Evolutionary conservation across 768 basidiomycete genomes (phyloP).

Genomic region (Kwoniella heveanensis): DNA sequence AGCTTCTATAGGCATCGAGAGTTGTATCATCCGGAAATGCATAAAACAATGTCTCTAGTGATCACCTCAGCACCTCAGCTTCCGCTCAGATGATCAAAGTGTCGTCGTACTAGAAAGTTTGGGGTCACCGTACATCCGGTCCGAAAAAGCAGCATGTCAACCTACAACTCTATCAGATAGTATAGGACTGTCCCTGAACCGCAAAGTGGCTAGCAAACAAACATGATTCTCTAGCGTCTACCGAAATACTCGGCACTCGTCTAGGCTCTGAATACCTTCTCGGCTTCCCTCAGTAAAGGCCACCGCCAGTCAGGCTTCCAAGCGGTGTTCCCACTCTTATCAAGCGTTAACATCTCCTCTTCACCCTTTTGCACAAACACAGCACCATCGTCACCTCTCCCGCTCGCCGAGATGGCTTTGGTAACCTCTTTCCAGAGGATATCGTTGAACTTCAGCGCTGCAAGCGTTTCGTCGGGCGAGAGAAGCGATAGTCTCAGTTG

Average conservation of each 20-base stretch:
- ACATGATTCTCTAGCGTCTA: no score
- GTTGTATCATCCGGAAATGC: not conserved
- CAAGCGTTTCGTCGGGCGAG: conserved; percentile 58
- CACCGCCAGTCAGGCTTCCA: conserved; percentile 66
- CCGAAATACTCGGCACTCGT: not conserved
- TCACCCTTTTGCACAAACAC: conserved; percentile 50
- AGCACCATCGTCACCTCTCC: no score
- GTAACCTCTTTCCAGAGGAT: conserved; percentile 60
- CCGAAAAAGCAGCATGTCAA: no score
- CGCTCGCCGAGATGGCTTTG: conserved; percentile 45
- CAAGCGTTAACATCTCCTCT: conserved; percentile 61
- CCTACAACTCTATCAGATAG: no score
- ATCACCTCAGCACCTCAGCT: no score
- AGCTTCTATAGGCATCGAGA: not conserved
- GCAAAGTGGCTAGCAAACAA: no score
- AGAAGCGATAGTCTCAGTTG: conserved; percentile 64
- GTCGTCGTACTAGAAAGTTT: no score
- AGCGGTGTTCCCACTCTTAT: conserved; percentile 61
- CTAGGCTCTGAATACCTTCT: conserved; percentile 27
- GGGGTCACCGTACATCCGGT: no score
- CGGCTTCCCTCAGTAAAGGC: conserved; percentile 41
- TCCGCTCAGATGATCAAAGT: no score
- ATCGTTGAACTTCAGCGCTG: conserved; percentile 65
- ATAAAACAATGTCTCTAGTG: not conserved
- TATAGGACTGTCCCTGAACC: no score